A percentile compares a stretch with the other conserved stretches of the same genome.
Conservation (phyloP, 768 basidiomycete genomes). For the Solioccasus polychromus region DNA sequence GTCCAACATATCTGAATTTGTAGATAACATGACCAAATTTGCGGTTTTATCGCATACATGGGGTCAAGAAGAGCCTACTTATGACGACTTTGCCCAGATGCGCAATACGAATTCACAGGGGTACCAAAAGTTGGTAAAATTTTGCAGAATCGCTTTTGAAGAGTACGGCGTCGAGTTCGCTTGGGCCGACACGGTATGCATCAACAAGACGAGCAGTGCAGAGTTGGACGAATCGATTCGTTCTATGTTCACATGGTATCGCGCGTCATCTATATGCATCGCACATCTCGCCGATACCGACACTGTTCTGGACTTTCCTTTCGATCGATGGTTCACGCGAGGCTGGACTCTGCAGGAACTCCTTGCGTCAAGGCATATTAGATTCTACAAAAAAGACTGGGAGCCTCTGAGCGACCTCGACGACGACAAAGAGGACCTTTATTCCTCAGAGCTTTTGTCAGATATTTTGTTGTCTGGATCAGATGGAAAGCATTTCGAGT, state of each 20-base stretch:
- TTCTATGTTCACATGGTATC: slow-evolving; percentile 21
- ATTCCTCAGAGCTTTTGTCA: too few species aligned
- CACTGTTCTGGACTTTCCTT: neutral
- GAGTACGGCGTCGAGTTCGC: slow-evolving; percentile 3
- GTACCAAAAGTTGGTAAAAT: neutral
- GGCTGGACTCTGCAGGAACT: neutral
- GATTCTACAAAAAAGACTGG: neutral
- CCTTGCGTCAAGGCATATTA: neutral
- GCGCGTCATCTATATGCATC: slow-evolving; percentile 9
- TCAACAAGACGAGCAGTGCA: slow-evolving; percentile 18
- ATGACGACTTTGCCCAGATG: neutral
- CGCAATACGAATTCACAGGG: neutral
- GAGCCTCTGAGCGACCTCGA: neutral
- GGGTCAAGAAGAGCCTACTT: neutral
- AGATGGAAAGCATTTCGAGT: neutral
- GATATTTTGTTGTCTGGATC: neutral
- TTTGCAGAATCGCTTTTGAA: neutral
- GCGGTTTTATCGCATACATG: slow-evolving; percentile 1
- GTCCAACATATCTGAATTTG: neutral
- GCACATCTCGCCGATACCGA: slow-evolving; percentile 2
- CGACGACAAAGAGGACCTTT: neutral
- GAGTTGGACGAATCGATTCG: slow-evolving; percentile 20
- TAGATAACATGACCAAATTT: neutral
- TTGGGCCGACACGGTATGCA: slow-evolving; percentile 15
- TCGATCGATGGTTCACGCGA: neutral